Evolutionary conservation across 768 basidiomycete genomes (phyloP).

Genomic region (Agaricus sinodeliciosus): DNA sequence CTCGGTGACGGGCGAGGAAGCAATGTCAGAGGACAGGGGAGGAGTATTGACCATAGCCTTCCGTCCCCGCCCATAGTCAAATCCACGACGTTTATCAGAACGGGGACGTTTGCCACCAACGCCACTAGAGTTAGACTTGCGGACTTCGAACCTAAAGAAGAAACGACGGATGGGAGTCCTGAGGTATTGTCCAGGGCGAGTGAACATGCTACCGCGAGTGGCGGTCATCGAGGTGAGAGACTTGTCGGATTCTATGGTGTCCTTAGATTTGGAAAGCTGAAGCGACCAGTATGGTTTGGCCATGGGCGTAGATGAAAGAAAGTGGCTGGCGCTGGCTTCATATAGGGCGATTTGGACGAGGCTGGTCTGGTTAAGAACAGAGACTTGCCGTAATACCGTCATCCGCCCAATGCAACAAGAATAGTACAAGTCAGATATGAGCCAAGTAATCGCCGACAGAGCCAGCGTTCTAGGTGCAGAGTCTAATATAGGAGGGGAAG

Average conservation of each 20-base stretch:
- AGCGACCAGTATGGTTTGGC: background rate
- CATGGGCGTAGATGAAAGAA: background rate
- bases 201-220: background rate
- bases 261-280: slow-evolving; percentile 1
- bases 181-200: background rate
- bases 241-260: background rate
- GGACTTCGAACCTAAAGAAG: slow-evolving; percentile 32
- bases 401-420: too few relatives aligned
- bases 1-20: background rate
- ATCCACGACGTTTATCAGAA: slow-evolving; percentile 11
- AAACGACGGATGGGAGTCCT: slow-evolving; percentile 32
- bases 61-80: background rate
- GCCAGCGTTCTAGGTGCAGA: too few relatives aligned
- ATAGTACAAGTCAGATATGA: background rate
- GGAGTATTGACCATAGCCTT: background rate
- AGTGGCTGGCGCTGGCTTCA: background rate
- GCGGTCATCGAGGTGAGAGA: background rate
- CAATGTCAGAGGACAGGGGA: slow-evolving; percentile 1
- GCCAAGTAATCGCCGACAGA: background rate
- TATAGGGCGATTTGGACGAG: background rate
- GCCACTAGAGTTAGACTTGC: slow-evolving; percentile 16
- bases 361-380: background rate
- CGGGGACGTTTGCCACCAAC: slow-evolving; percentile 22
- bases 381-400: background rate
- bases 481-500: too few relatives aligned